Evolutionary conservation across 306 rosid genomes (phyloP).

Genomic region (Dicorynia guianensis): DNA sequence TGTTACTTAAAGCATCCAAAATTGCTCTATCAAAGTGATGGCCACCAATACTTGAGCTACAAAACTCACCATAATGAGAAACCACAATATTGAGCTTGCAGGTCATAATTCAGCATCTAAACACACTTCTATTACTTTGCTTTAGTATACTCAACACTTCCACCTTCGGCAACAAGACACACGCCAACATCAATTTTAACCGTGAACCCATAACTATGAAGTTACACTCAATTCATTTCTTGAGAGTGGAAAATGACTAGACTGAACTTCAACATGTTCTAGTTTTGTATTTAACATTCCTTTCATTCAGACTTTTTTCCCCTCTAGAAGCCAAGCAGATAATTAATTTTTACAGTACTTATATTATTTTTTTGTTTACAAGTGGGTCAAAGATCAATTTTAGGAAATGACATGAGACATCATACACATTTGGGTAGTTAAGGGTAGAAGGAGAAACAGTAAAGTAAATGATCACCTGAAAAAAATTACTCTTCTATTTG

Average conservation of each 20-base stretch:
- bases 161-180: not conserved
- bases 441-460: not conserved
- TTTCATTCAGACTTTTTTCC: no score
- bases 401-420: not conserved
- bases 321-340: not conserved
- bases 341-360: not conserved
- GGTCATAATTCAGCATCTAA: not conserved
- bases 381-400: not conserved
- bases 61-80: not conserved
- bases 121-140: not conserved
- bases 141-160: not conserved
- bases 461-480: not conserved
- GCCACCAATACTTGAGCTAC: not conserved
- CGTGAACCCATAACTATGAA: not conserved
- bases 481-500: constrained; percentile 24
- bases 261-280: not conserved
- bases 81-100: not conserved
- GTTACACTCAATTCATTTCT: not conserved
- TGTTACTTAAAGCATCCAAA: not conserved
- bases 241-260: not conserved
- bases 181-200: not conserved
- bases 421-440: not conserved
- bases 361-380: not conserved
- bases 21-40: not conserved
- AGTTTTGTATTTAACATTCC: no score